phyloP scores from a whole-genome alignment of 345 rosid species.

The Angophora floribunda region DNA sequence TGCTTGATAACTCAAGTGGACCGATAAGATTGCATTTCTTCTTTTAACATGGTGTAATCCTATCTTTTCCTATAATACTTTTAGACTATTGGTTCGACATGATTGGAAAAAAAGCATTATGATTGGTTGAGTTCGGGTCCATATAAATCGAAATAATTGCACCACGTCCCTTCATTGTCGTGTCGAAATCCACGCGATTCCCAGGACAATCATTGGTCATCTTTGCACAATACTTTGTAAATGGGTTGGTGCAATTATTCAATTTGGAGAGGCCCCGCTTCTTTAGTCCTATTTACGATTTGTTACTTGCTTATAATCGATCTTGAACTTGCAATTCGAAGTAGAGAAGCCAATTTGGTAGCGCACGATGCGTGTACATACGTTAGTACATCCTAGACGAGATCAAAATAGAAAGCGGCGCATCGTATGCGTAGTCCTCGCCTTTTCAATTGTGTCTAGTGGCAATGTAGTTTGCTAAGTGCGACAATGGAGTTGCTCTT shows the following conservation, averaged over 20 bases:
- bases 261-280: neutral
- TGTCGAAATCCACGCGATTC: neutral
- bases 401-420: neutral
- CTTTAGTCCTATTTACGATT: neutral
- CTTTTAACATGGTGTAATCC: no score
- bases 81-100: neutral
- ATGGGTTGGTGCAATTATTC: neutral
- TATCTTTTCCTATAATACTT: neutral
- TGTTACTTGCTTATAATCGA: neutral
- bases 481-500: slow-evolving; percentile 20
- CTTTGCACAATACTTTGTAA: neutral
- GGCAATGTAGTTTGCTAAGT: slow-evolving; percentile 18
- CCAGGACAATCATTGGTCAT: neutral
- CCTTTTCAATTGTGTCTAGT: slow-evolving; percentile 9
- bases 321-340: neutral
- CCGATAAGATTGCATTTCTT: no score
- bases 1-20: no score
- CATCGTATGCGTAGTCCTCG: neutral
- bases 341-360: neutral
- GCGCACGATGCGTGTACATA: neutral
- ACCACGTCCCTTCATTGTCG: neutral
- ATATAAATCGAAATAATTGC: neutral
- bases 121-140: neutral
- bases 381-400: neutral
- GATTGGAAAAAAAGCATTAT: neutral